Percentiles rank a stretch among this genome's conserved stretches.
Evolutionary conservation across 2,329 filamentous ascomycete genomes (phyloP).

Genomic region (Botrytis aclada): DNA sequence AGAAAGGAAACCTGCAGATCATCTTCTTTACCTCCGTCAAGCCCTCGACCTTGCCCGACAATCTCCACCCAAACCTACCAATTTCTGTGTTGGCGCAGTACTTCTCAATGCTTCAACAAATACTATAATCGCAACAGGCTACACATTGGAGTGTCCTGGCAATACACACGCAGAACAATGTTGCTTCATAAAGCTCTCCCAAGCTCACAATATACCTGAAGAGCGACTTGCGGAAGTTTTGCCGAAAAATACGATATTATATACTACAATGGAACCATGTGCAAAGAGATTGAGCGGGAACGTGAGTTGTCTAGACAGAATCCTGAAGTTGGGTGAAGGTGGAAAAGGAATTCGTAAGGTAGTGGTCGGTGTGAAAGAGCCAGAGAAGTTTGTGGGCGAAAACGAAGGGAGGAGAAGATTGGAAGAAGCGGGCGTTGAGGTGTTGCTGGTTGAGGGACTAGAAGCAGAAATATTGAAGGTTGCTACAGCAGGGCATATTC

Average conservation of each 20-base stretch:
- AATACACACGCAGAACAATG: conserved; percentile 98
- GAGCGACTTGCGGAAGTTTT: conserved; percentile 52
- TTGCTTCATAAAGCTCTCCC: conserved; percentile 72
- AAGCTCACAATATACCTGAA: conserved; percentile 49
- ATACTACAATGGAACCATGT: conserved; percentile 92
- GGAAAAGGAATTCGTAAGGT: conserved; percentile 62
- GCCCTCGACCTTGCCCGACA: conserved; percentile 73
- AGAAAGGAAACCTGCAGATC: conserved; percentile 16
- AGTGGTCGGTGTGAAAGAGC: conserved; percentile 85
- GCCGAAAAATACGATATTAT: conserved; percentile 59
- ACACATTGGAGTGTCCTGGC: conserved; percentile 83
- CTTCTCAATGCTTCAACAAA: conserved; percentile 60
- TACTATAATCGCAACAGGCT: conserved; percentile 72
- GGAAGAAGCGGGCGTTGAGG: conserved; percentile 67
- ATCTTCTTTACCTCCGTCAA: conserved; percentile 57
- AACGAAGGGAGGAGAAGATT: conserved; percentile 73
- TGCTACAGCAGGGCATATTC: conserved; percentile 74
- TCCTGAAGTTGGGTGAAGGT: conserved; percentile 53
- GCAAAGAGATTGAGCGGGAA: conserved; percentile 72
- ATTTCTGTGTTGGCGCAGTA: conserved; percentile 94
- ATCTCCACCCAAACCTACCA: conserved; percentile 82
- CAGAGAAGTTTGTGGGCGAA: conserved; percentile 80
- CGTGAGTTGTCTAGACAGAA: conserved; percentile 72
- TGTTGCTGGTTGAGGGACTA: conserved; percentile 69
- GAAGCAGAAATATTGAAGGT: conserved; percentile 78